phyloP scores from a whole-genome alignment of 2,329 filamentous ascomycete species.

The Colletotrichum spaethianum region DNA sequence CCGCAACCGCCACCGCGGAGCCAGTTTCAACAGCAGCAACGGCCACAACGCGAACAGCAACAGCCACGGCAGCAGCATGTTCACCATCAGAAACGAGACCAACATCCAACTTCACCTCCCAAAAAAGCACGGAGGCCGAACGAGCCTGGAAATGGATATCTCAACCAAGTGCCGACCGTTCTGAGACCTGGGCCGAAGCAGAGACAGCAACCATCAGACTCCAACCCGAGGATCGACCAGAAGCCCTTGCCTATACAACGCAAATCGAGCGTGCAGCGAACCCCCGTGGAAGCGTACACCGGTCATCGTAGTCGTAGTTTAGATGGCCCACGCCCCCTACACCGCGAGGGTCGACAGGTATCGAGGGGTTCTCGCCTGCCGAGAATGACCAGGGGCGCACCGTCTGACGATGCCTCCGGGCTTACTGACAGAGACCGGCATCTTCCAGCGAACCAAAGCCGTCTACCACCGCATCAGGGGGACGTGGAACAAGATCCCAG shows the following conservation, averaged over 20 bases:
- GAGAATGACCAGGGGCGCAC: neutral
- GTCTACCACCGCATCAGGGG: neutral
- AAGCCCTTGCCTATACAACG: neutral
- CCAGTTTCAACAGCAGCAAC: neutral
- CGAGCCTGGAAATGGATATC: neutral
- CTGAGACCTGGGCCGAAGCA: neutral
- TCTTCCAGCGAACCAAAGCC: neutral
- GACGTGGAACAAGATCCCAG: neutral
- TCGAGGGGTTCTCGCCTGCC: neutral
- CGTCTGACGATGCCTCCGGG: neutral
- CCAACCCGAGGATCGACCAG: neutral
- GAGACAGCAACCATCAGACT: neutral
- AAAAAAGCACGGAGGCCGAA: neutral
- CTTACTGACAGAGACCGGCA: neutral
- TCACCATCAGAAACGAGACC: neutral
- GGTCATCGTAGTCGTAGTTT: neutral
- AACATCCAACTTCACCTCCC: neutral
- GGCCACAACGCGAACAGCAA: neutral
- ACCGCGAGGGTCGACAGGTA: conserved; percentile 5
- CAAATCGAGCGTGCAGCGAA: neutral
- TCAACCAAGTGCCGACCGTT: neutral
- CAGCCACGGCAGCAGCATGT: neutral
- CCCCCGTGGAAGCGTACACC: neutral
- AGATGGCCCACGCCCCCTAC: neutral
- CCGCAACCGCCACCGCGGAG: neutral